Evolutionary conservation across 495 filamentous ascomycete genomes (phyloP).

Genomic region (Penicillium herquei): DNA sequence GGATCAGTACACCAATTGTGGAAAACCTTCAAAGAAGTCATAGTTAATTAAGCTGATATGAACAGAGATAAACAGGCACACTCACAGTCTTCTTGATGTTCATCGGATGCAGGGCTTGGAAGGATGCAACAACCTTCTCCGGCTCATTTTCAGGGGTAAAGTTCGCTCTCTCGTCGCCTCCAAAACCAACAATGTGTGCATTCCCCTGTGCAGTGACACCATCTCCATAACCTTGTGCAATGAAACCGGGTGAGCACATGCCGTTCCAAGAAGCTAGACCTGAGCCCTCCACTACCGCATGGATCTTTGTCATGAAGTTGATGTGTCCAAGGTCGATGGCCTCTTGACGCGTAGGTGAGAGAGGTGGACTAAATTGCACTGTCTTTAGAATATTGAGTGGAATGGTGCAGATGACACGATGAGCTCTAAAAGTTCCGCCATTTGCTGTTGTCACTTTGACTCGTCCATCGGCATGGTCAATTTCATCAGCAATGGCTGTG

Average conservation of each 20-base stretch:
- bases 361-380: constrained; percentile 22
- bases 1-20: constrained; percentile 34
- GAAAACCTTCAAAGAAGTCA: constrained; percentile 7
- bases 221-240: constrained; percentile 1
- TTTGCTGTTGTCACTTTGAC: background rate
- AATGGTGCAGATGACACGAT: constrained; percentile 20
- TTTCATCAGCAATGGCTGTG: constrained; percentile 9
- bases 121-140: constrained; percentile 8
- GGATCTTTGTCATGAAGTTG: constrained; percentile 24
- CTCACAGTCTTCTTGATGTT: constrained; percentile 12
- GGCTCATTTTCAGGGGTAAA: constrained; percentile 1
- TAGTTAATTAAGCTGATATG: background rate
- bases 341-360: constrained; percentile 16
- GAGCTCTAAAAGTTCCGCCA: constrained; percentile 7
- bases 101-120: constrained; percentile 16
- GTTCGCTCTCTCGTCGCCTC: background rate
- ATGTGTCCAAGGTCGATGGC: constrained; percentile 21
- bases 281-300: constrained; percentile 16
- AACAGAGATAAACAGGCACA: too few species aligned
- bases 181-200: constrained; percentile 1
- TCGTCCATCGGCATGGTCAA: background rate
- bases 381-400: constrained; percentile 21
- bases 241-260: background rate
- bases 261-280: constrained; percentile 1
- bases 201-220: constrained; percentile 2